These are phyloP conservation scores for Pyrenula massariospora DNA, from an alignment of 495 filamentous ascomycete species.

Conservation along the genomic window DNA sequence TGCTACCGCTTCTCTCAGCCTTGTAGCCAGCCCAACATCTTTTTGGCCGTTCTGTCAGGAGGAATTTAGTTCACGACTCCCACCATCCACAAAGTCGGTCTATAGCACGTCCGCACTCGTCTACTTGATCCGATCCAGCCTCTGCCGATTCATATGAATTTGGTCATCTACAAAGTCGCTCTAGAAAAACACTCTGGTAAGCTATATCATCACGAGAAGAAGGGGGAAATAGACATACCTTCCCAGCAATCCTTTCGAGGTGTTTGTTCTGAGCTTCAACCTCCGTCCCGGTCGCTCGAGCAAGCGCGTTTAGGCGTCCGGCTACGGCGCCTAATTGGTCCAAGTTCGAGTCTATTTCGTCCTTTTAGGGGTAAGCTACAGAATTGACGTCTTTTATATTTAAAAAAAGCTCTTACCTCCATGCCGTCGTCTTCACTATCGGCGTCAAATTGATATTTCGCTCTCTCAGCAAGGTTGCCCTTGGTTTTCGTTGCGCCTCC, in stretches of 20 bases:
- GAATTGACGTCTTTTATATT: conserved; percentile 18
- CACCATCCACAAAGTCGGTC: too few relatives aligned
- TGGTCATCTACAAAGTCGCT: conserved; percentile 63
- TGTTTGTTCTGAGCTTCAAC: conserved; percentile 64
- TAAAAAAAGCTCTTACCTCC: too few relatives aligned
- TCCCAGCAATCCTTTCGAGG: conserved; percentile 59
- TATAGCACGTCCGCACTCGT: too few relatives aligned
- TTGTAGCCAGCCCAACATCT: too few relatives aligned
- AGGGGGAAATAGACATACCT: conserved; percentile 34
- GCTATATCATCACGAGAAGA: conserved; percentile 5
- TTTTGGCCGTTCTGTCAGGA: too few relatives aligned
- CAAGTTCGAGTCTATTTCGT: conserved; percentile 56
- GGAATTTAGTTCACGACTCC: too few relatives aligned
- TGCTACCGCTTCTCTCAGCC: too few relatives aligned
- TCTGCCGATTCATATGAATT: conserved; percentile 54
- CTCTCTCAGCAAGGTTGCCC: conserved; percentile 50
- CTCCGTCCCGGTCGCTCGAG: conserved; percentile 58
- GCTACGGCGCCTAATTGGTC: conserved; percentile 48
- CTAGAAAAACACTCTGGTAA: conserved; percentile 12
- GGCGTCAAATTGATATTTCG: conserved; percentile 70
- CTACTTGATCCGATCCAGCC: conserved; percentile 50
- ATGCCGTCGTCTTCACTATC: conserved; percentile 66
- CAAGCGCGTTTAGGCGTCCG: conserved; percentile 52
- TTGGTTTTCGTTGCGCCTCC: conserved; percentile 26
- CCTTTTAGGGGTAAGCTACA: conserved; percentile 5